Conservation (phyloP, 1,139 yeast genomes). For the Geotrichum reessii region DNA sequence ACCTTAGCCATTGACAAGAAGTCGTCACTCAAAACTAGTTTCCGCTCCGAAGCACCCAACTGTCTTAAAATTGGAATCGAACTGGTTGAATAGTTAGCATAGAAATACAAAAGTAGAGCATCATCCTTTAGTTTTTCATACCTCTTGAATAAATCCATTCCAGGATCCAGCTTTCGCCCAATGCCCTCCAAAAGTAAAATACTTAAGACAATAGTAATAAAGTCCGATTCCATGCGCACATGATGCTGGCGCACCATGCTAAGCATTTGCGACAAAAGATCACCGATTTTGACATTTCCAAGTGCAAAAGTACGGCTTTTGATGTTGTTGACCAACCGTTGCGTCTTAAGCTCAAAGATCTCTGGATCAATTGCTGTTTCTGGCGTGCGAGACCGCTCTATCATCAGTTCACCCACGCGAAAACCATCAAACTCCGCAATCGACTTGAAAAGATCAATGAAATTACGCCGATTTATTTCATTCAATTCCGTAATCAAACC, state of each 20-base stretch:
- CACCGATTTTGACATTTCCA: constrained; percentile 90
- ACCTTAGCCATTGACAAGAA: constrained; percentile 77
- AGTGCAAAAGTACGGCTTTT: constrained; percentile 84
- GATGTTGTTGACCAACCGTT: constrained; percentile 70
- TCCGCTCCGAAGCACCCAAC: constrained; percentile 59
- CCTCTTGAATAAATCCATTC: constrained; percentile 82
- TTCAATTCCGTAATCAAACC: constrained; percentile 90
- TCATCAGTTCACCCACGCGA: constrained; percentile 90
- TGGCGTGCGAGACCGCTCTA: constrained; percentile 90
- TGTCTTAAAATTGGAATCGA: constrained; percentile 85
- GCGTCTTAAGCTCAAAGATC: constrained; percentile 81
- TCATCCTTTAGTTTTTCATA: constrained; percentile 51
- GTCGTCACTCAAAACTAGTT: constrained; percentile 50
- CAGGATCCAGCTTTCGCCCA: constrained; percentile 90
- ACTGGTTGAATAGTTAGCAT: constrained; percentile 39
- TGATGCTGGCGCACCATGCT: constrained; percentile 91
- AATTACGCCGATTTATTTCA: constrained; percentile 69
- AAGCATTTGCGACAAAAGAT: constrained; percentile 76
- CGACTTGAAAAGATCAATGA: constrained; percentile 82
- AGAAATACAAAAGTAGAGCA: constrained; percentile 18
- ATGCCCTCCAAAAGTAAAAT: constrained; percentile 86
- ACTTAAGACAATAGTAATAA: constrained; percentile 88
- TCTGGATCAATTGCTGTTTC: constrained; percentile 83
- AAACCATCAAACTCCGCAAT: constrained; percentile 91
- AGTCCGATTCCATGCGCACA: constrained; percentile 96